phyloP scores from a whole-genome alignment of 75 land plant species.

The Picea glauca region DNA sequence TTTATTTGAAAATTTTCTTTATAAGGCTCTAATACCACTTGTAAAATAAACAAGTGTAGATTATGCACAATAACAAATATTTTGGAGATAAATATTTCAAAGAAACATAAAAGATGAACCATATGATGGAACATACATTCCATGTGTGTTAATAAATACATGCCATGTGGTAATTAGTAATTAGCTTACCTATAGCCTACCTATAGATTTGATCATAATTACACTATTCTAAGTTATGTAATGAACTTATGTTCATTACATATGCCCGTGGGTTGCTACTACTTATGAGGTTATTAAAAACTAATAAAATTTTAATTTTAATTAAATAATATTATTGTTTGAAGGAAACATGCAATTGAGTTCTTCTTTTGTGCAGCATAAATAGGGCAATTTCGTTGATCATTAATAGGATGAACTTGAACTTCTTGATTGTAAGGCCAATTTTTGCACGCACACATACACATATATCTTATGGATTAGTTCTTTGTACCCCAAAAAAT shows the following conservation, averaged over 20 bases:
- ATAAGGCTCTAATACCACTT: too few species aligned
- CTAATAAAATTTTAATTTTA: not conserved
- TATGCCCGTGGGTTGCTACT: not conserved
- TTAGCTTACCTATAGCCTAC: too few species aligned
- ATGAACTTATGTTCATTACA: not conserved
- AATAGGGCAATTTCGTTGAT: not conserved
- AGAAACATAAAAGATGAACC: too few species aligned
- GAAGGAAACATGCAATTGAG: not conserved
- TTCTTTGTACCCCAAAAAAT: not conserved
- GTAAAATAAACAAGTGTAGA: too few species aligned
- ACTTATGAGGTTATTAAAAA: not conserved
- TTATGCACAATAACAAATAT: too few species aligned
- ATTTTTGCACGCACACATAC: not conserved
- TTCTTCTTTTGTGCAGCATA: not conserved
- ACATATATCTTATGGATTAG: not conserved
- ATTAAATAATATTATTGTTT: not conserved
- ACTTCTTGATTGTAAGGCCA: not conserved
- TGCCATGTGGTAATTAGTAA: too few species aligned
- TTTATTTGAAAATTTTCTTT: too few species aligned
- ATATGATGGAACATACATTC: too few species aligned
- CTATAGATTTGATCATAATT: too few species aligned
- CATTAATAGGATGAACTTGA: not conserved
- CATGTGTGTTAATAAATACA: too few species aligned
- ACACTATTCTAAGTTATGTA: too few species aligned
- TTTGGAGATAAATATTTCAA: too few species aligned